A percentile compares a stretch with the other conserved stretches of the same genome.
These are phyloP conservation scores for Hypoxylon lenormandii DNA, from an alignment of 495 filamentous ascomycete species.

Conservation along the genomic window DNA sequence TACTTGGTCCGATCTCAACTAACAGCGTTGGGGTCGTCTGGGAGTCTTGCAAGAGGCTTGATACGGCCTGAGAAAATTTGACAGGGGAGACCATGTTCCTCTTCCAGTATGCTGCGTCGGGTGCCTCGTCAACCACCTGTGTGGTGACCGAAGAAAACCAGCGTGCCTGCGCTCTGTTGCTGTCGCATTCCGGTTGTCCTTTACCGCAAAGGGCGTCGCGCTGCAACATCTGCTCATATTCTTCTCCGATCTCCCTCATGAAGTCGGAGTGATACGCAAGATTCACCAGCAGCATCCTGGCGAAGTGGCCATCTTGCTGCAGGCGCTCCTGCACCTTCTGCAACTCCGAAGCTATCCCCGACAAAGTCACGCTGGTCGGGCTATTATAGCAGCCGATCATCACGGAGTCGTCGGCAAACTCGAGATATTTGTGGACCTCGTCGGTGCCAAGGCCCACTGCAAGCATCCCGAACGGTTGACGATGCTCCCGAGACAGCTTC, in stretches of 20 bases:
- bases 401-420: conserved; percentile 43
- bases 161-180: background rate
- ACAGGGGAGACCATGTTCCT: conserved; percentile 53
- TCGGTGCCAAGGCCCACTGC: conserved; percentile 49
- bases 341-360: conserved; percentile 46
- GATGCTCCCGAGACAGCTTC: background rate
- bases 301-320: conserved; percentile 57
- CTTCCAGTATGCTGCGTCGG: conserved; percentile 50
- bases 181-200: conserved; percentile 3
- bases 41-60: conserved; percentile 10
- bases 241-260: conserved; percentile 52
- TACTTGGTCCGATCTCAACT: conserved; percentile 67
- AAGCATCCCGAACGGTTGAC: conserved; percentile 50
- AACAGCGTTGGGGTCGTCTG: conserved; percentile 40
- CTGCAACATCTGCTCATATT: conserved; percentile 43
- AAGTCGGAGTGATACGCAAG: conserved; percentile 65
- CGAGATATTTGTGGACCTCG: conserved; percentile 23
- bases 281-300: conserved; percentile 57
- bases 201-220: background rate
- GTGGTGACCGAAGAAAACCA: conserved; percentile 54
- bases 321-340: conserved; percentile 49
- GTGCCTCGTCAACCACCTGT: conserved; percentile 13
- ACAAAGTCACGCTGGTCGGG: conserved; percentile 53
- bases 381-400: conserved; percentile 58
- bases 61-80: conserved; percentile 54